These are phyloP conservation scores for Sphaerobolus stellatus DNA, from an alignment of 1,284 basidiomycete genomes.

Conservation along the genomic window DNA sequence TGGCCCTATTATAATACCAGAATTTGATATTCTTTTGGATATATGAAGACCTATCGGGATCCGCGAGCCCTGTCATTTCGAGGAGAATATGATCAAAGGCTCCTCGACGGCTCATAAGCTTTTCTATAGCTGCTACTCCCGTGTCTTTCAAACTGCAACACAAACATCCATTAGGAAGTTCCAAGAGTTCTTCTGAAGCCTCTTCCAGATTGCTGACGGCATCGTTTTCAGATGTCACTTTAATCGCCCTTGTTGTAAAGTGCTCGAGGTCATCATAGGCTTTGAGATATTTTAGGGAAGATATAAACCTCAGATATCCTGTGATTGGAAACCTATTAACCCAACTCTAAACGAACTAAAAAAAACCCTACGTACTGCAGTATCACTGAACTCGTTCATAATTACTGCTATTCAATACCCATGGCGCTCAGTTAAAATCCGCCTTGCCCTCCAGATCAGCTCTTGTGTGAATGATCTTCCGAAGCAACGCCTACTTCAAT, in stretches of 20 bases:
- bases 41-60: slow-evolving; percentile 63
- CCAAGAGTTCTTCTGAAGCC: slow-evolving; percentile 76
- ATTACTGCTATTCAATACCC: slow-evolving; percentile 95
- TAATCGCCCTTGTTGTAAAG: slow-evolving; percentile 66
- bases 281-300: too few species aligned
- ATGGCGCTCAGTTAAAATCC: slow-evolving; percentile 88
- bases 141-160: slow-evolving; percentile 94
- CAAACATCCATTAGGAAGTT: slow-evolving; percentile 89
- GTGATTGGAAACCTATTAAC: too few species aligned
- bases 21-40: background rate
- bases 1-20: slow-evolving; percentile 54
- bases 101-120: slow-evolving; percentile 78
- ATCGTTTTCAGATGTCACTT: slow-evolving; percentile 67
- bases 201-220: slow-evolving; percentile 46
- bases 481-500: slow-evolving; percentile 55
- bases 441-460: slow-evolving; percentile 48
- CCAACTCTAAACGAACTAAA: too few species aligned
- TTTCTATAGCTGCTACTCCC: slow-evolving; percentile 88
- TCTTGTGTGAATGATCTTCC: slow-evolving; percentile 3
- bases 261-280: too few species aligned
- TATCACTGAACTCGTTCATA: slow-evolving; percentile 93
- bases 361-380: slow-evolving; percentile 69
- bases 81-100: slow-evolving; percentile 91
- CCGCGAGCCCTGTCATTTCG: slow-evolving; percentile 91
- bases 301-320: slow-evolving; percentile 75